Percentiles rank a stretch among this genome's conserved stretches.
These are phyloP conservation scores for Bryoglossum gracile DNA, from an alignment of 495 filamentous ascomycete genomes.

Conservation along the genomic window DNA sequence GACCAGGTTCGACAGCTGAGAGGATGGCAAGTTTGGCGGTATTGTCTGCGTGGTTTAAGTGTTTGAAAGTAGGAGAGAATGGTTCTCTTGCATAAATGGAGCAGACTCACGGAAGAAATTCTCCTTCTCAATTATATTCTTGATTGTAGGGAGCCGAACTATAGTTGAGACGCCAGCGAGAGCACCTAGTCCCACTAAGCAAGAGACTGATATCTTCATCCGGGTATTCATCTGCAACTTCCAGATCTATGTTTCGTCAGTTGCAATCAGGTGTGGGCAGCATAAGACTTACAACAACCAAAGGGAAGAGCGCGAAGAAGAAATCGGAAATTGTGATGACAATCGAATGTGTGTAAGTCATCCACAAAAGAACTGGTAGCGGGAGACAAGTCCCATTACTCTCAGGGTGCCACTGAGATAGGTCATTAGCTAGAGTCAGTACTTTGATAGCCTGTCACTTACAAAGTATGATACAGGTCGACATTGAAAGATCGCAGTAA, in stretches of 20 bases:
- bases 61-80: not conserved
- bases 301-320: not conserved
- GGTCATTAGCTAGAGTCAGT: not conserved
- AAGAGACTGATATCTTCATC: not conserved
- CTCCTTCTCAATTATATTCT: not conserved
- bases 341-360: not conserved
- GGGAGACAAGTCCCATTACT: not conserved
- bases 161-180: not conserved
- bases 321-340: not conserved
- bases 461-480: not conserved
- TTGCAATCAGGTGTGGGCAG: not conserved
- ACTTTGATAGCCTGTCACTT: not conserved
- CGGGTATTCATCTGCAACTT: not conserved
- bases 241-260: not conserved
- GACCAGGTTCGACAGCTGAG: conserved; percentile 2
- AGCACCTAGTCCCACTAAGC: not conserved
- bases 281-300: not conserved
- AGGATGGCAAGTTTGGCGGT: conserved; percentile 6
- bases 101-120: not conserved
- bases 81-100: not conserved
- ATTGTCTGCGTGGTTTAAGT: conserved; percentile 1
- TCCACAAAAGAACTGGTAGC: not conserved
- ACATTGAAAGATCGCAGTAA: not conserved
- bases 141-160: not conserved
- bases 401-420: not conserved